Conservation (phyloP, 306 rosid species). For the Cicer judaicum region DNA sequence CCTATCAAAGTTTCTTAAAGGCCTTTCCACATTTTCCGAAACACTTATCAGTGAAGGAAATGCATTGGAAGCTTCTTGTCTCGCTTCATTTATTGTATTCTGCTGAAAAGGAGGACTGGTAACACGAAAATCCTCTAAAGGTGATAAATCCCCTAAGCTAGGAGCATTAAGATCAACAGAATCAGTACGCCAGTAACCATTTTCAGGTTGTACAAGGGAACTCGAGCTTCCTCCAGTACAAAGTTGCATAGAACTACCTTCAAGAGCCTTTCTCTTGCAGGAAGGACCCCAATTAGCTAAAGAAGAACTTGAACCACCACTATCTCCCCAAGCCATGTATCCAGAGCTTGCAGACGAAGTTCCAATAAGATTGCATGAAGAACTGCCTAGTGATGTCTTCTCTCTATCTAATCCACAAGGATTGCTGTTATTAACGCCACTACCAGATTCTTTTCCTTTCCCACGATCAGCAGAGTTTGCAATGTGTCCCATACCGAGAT, state of each 20-base stretch:
- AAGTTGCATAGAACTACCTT: constrained; percentile 71
- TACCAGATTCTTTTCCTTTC: constrained; percentile 55
- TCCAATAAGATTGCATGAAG: constrained; percentile 56
- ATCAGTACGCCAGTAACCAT: constrained; percentile 53
- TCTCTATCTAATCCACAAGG: constrained; percentile 55
- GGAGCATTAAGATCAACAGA: constrained; percentile 57
- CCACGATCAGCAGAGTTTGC: constrained; percentile 50
- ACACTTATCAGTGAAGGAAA: constrained; percentile 57
- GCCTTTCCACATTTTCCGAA: constrained; percentile 54
- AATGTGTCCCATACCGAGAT: constrained; percentile 54
- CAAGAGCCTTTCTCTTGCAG: constrained; percentile 84
- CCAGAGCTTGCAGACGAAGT: constrained; percentile 67
- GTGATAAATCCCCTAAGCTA: constrained; percentile 53
- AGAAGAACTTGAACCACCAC: constrained; percentile 59
- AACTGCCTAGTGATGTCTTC: constrained; percentile 50
- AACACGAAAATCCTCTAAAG: constrained; percentile 52
- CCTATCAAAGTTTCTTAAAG: constrained; percentile 54
- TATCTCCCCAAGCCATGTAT: constrained; percentile 57
- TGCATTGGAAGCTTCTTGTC: constrained; percentile 54
- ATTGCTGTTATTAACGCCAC: constrained; percentile 49
- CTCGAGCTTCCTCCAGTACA: constrained; percentile 68
- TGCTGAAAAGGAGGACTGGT: constrained; percentile 55
- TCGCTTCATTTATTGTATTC: constrained; percentile 57
- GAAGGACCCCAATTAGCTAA: constrained; percentile 80
- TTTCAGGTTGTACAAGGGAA: constrained; percentile 61